Evolutionary conservation across 2,329 filamentous ascomycete species (phyloP), one percentile per base, ranked within the genome.

Genomic region (Colletotrichum sp.): DNA sequence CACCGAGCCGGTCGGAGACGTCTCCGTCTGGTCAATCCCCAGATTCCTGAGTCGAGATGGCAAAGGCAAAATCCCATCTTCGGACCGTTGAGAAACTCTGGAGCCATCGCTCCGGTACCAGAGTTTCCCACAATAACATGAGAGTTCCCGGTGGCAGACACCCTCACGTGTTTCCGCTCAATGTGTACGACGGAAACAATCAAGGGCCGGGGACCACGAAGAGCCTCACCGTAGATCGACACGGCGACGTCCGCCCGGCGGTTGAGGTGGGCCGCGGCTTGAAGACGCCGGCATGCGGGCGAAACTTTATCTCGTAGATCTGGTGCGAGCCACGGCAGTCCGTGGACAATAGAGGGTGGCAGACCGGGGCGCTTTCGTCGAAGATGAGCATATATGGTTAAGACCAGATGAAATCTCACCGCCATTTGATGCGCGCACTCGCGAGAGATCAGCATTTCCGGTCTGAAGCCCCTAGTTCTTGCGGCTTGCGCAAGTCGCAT

Each of bases 221-320:
- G 72, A 75, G 68, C 68, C 72, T 66, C 72, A 66, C 63, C 68
- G 60, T 24, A 57, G 49, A 71, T 71, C 68, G 60, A 49, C 36
- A 32, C 63, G 73, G 64, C 55, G 69, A 72, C 69, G 63, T 57
- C 69, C 73, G 64, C 63, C 36, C 71, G 68, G 15, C 30, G 63
- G 32, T 57, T 49, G 28, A 52, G n/a, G 71, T 32, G 55, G 44
- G 24, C 30, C 52, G 24, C 55, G 57, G 57, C 34, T 65, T 21
- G 28, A 59, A 12, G 21, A 63, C 64, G 49, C 73, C 57, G 69
- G 69, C 69, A 76, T 68, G 59, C 16, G 55, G 36, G n/a, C 69
- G n/a, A 68, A 68, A 76, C 69, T 69, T 26, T 30, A 76, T 76
- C 63, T 72, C 18, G 63, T 68, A 68, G 63, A 76, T 76, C 73